Evolutionary conservation across 148 eudicot species (phyloP), one percentile per base, ranked within the genome.

Genomic region (Dianthus caryophyllus): DNA sequence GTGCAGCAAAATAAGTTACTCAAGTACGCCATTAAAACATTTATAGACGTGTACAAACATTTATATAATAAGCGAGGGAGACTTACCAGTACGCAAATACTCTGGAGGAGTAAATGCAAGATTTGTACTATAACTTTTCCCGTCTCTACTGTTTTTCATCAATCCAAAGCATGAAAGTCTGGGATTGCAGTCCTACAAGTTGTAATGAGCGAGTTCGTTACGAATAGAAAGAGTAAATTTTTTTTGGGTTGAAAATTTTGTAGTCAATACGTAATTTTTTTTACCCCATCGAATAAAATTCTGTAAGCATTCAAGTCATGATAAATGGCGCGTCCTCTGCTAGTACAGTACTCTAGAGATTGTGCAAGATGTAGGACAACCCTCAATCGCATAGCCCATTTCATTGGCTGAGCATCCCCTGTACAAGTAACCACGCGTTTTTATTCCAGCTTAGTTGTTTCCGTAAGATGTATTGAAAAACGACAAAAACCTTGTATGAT

Each of bases 91-190:
- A 78, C 83, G 81, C 73, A 82, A 64, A 73, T 84, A 87, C 76
- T 87, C 92, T 0, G 92, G 92, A 73, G 92, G 92, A 36, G 85
- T 81, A 57, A 87, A 87, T 68, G 88, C 87, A n/a, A 87, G 79
- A 64, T 87, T 87, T 18, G 88, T 87, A 68, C 87, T 87, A 50
- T 87, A 87, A 70, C 84, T 84, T 75, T 87, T 87, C 15, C 87
- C 92, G 69, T 87, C 88, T 69, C 87, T 73, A 56, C 92, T 87
- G 73, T 83, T 83, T 66, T 84, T 87, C 89, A 87, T 87, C 81
- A 84, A 67, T 64, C 93, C 93, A 75, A 87, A 87, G 84, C 93
- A 81, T 51, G 87, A 87, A 67, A 87, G 87, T 61, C 83, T 84
- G 10, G 89, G 89, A 76, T 84, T 79, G 49, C 84, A 76, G 24